These are phyloP conservation scores for Fomitiporia mediterranea DNA, from an alignment of 1,284 basidiomycete species.

Conservation along the genomic window DNA sequence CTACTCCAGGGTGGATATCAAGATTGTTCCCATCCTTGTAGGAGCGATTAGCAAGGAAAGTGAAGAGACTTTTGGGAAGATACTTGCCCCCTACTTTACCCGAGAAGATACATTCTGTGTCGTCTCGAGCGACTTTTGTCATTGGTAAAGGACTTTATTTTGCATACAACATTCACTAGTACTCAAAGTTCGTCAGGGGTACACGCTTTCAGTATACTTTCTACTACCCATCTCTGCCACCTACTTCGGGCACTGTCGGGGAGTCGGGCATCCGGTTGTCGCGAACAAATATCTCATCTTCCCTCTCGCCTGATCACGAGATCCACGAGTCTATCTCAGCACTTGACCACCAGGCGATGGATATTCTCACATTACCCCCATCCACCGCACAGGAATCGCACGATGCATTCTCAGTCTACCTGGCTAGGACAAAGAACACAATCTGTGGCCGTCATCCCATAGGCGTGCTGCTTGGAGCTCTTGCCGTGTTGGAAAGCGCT, in stretches of 20 bases:
- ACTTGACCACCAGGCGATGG: conserved; percentile 79
- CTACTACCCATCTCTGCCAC: conserved; percentile 73
- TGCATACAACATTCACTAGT: conserved; percentile 3
- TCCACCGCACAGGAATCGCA: conserved; percentile 51
- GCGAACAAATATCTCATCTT: conserved; percentile 35
- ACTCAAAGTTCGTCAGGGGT: conserved; percentile 57
- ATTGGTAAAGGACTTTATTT: conserved; percentile 59
- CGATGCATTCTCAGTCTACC: conserved; percentile 66
- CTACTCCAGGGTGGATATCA: conserved; percentile 57
- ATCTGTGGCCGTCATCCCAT: conserved; percentile 97
- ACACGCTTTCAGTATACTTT: conserved; percentile 86
- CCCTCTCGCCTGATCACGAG: conserved; percentile 40
- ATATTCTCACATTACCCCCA: conserved; percentile 59
- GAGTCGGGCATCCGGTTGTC: conserved; percentile 50
- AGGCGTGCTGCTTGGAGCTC: conserved; percentile 80
- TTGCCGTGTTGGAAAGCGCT: conserved; percentile 37
- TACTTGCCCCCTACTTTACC: conserved; percentile 78
- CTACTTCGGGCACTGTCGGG: conserved; percentile 35
- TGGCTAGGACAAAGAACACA: conserved; percentile 86
- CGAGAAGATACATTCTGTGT: conserved; percentile 82
- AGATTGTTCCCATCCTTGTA: conserved; percentile 88
- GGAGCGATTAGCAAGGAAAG: conserved; percentile 68
- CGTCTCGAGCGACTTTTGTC: conserved; percentile 96
- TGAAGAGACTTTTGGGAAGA: conserved; percentile 59
- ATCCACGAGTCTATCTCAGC: conserved; percentile 70